These are phyloP conservation scores for Mycena crocata DNA, from an alignment of 768 basidiomycete genomes.

Conservation along the genomic window DNA sequence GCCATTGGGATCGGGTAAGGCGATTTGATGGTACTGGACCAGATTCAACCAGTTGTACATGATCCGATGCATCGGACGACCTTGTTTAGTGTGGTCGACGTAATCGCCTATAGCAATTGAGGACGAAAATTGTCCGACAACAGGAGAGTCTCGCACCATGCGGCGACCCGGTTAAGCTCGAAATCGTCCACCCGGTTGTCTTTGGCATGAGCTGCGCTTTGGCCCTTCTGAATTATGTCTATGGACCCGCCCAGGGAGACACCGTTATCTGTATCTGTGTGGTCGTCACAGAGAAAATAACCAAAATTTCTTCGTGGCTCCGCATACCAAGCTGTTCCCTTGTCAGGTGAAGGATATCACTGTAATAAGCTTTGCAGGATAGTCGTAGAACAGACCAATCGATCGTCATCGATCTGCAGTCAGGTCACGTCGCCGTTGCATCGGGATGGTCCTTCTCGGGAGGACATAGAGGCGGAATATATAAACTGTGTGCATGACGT, in stretches of 20 bases:
- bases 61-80: slow-evolving; percentile 56
- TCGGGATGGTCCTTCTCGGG: slow-evolving; percentile 39
- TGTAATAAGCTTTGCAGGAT: slow-evolving; percentile 69
- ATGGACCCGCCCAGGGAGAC: slow-evolving; percentile 74
- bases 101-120: slow-evolving; percentile 67
- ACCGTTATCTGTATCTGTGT: slow-evolving; percentile 80
- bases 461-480: slow-evolving; percentile 63
- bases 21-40: slow-evolving; percentile 66
- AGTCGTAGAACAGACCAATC: slow-evolving; percentile 62
- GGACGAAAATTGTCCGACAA: slow-evolving; percentile 50
- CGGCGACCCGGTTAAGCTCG: slow-evolving; percentile 67
- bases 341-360: slow-evolving; percentile 54
- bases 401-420: slow-evolving; percentile 63
- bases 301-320: slow-evolving; percentile 77
- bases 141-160: slow-evolving; percentile 64
- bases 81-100: slow-evolving; percentile 59
- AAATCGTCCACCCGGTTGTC: slow-evolving; percentile 60
- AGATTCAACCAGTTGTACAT: slow-evolving; percentile 79
- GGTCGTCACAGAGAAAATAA: slow-evolving; percentile 70
- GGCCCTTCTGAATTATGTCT: slow-evolving; percentile 56
- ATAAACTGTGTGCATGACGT: slow-evolving; percentile 68
- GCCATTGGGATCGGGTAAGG: slow-evolving; percentile 42
- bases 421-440: slow-evolving; percentile 51
- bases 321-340: slow-evolving; percentile 58
- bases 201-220: slow-evolving; percentile 41